Base-by-base conservation (phyloP, 768 basidiomycete genomes). In the Kwoniella bestiolae region DNA sequence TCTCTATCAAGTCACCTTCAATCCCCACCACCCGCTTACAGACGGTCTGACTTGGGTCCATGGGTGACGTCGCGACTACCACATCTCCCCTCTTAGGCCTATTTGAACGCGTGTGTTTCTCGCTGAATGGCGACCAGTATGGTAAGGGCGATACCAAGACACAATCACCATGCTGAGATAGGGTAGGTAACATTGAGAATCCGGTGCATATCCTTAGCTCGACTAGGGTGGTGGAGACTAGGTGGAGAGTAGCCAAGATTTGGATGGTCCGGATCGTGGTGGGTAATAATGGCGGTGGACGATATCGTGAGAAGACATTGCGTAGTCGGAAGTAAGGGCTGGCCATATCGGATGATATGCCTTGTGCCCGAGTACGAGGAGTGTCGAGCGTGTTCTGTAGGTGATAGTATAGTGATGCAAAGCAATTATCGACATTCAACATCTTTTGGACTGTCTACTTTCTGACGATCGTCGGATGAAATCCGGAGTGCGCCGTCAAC, bases 21-120 rank as follows among this genome's bases (percentile, higher is more conserved):
- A 98, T 82, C 1, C 94, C 95, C 35, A 95, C 85, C 11, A 98
- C 83, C 45, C 95, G 87, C 83, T 98, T 98, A 82, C 92, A 94
- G 35, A 95, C 86, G 29, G 87, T 82, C 51, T 85, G 85, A 3
- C 81, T 80, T 2, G 90, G 90, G 60, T 87, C 85, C 51, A 87
- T 76, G 11, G 93, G 92, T 1, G 91, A 91, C 57, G 83, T 85
- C 31, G 89, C 82, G 14, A 88, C 86, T 63, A 94, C 80, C 49
- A 97, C 82, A 72, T 94, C 91, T 52, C 94, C 94, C 57, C 92
- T 86, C 58, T 82, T 73, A 53, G 66, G 77, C 35, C 60, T 61
- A 18, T 46, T 56, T 9, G 47, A 34, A 8, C 25, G 32, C 52
- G 56, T 56, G 23, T 26, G 62, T 21, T 53, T 64, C 29, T 49